phyloP scores from a whole-genome alignment of 148 eudicot genomes.

The Bassia scoparia region DNA sequence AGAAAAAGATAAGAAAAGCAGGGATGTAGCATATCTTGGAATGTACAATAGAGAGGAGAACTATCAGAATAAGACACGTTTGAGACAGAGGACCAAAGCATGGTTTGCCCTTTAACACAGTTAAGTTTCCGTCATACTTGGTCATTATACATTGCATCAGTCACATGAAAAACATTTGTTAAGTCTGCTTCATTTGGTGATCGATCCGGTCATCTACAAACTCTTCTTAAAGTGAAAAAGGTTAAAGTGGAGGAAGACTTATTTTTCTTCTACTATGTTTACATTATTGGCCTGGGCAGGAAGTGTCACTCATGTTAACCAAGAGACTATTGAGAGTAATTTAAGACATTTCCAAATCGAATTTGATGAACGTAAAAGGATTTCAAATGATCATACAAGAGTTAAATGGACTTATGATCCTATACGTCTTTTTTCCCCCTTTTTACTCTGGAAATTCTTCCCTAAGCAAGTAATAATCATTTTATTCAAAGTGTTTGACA shows the following conservation, averaged over 20 bases:
- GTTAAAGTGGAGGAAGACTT: too few species aligned
- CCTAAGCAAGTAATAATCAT: too few species aligned
- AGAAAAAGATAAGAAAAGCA: not conserved
- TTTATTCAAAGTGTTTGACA: too few species aligned
- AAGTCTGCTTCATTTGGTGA: not conserved
- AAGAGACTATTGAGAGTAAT: too few species aligned
- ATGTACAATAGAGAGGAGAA: not conserved
- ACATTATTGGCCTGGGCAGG: not conserved
- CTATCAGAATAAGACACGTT: not conserved
- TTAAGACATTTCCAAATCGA: too few species aligned
- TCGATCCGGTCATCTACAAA: not conserved
- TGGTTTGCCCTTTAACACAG: not conserved
- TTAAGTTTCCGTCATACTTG: not conserved
- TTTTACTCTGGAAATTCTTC: too few species aligned
- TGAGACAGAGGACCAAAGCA: not conserved
- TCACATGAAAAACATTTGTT: not conserved
- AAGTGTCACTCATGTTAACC: too few species aligned
- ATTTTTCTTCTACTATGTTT: not conserved
- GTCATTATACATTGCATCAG: not conserved
- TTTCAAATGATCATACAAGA: too few species aligned
- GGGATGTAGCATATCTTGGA: not conserved
- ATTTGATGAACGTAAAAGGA: too few species aligned
- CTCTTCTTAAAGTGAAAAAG: not conserved
- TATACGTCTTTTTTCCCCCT: too few species aligned
- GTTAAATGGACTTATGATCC: too few species aligned